Percentiles rank a stretch among this genome's conserved stretches.
Conservation (phyloP, 78 protist genomes). For the Protostelium mycophagum region DNA sequence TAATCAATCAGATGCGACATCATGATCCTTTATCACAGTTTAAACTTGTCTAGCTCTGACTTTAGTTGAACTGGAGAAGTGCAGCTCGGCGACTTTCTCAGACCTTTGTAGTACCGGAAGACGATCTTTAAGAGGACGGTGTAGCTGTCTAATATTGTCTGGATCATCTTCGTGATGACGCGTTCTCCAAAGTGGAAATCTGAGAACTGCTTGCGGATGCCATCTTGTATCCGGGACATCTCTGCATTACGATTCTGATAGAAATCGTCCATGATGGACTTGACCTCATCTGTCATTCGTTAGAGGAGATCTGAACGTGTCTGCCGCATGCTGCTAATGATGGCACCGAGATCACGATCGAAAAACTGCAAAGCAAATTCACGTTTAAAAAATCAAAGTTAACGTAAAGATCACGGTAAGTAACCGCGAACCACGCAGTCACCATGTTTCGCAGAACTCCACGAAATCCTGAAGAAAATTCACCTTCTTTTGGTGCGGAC, state of each 20-base stretch:
- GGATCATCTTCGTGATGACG: not conserved
- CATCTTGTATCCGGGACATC: not conserved
- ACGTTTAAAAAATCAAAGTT: too few species aligned
- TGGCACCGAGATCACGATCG: too few species aligned
- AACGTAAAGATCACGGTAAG: too few species aligned
- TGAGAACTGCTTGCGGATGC: not conserved
- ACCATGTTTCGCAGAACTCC: too few species aligned
- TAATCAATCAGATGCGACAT: too few species aligned
- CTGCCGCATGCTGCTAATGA: too few species aligned
- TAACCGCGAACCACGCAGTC: too few species aligned
- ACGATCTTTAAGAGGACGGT: not conserved
- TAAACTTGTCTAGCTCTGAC: not conserved
- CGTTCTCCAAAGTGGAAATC: not conserved
- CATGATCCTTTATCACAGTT: not conserved
- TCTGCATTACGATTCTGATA: not conserved
- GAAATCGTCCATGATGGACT: not conserved
- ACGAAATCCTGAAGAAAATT: too few species aligned
- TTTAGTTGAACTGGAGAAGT: not conserved
- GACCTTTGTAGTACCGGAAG: not conserved
- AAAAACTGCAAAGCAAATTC: too few species aligned
- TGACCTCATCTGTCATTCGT: not conserved
- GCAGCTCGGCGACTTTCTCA: not conserved
- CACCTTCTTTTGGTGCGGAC: not conserved
- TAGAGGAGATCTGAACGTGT: not conserved
- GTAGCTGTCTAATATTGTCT: not conserved